phyloP scores from a whole-genome alignment of 1,284 basidiomycete genomes.

The Naganishia cerealis region DNA sequence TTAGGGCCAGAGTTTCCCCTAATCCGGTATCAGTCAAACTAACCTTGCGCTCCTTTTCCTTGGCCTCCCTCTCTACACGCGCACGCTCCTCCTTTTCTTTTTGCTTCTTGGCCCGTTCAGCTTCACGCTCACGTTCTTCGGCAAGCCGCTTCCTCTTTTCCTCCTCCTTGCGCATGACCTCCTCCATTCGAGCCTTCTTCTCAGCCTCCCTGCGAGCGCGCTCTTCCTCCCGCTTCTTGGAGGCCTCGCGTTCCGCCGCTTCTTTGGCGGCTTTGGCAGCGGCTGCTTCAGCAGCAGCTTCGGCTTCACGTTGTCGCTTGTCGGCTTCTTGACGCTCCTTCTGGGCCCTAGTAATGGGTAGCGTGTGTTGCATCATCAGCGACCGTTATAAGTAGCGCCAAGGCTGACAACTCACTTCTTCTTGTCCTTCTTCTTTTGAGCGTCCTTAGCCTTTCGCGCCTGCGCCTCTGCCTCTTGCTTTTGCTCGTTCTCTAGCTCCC shows the following conservation, averaged over 20 bases:
- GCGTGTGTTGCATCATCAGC: not conserved
- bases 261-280: conserved; percentile 66
- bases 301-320: conserved; percentile 72
- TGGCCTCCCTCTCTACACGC: conserved; percentile 43
- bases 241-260: conserved; percentile 65
- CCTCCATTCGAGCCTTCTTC: conserved; percentile 75
- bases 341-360: conserved; percentile 64
- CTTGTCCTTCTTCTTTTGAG: conserved; percentile 88
- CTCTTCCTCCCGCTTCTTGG: conserved; percentile 71
- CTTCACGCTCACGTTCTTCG: conserved; percentile 57
- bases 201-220: conserved; percentile 69
- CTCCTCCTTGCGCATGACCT: conserved; percentile 60
- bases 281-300: conserved; percentile 76
- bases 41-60: conserved; percentile 64
- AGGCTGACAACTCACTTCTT: conserved; percentile 45
- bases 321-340: conserved; percentile 91
- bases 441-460: conserved; percentile 90
- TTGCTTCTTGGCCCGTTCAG: conserved; percentile 61
- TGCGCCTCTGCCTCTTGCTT: conserved; percentile 75
- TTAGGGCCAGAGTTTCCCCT: conserved; percentile 47
- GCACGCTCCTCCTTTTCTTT: conserved; percentile 68
- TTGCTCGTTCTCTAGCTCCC: conserved; percentile 88
- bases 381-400: not conserved
- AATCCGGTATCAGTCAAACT: not conserved
- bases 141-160: conserved; percentile 57